These are phyloP conservation scores for Batrachochytrium dendrobatidis DNA, from an alignment of 371 early-diverging fungal species.

Conservation along the genomic window DNA sequence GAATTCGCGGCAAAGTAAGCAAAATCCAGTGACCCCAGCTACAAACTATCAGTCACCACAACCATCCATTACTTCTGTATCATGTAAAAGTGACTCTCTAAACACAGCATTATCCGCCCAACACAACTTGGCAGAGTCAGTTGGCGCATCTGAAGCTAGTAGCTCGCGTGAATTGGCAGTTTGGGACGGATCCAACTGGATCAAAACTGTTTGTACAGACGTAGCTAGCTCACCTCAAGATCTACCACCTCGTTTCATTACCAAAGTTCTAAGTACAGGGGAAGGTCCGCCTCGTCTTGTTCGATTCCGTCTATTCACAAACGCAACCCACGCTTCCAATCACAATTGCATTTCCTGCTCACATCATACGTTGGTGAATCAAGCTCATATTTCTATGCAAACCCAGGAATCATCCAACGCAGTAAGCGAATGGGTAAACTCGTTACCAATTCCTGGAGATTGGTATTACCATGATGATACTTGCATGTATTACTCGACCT, in stretches of 20 bases:
- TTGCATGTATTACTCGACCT: neutral
- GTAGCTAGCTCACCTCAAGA: neutral
- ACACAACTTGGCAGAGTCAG: too few species aligned
- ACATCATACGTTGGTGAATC: too few species aligned
- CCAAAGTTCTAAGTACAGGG: neutral
- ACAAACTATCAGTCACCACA: too few species aligned
- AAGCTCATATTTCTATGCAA: neutral
- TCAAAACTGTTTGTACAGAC: neutral
- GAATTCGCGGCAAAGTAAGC: too few species aligned
- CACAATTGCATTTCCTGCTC: neutral
- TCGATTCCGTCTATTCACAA: neutral
- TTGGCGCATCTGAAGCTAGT: too few species aligned
- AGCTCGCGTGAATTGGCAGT: neutral
- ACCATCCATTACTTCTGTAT: too few species aligned
- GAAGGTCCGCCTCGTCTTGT: neutral
- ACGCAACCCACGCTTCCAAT: too few species aligned
- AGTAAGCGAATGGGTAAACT: neutral
- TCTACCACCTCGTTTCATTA: constrained; percentile 1
- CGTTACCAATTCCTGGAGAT: neutral
- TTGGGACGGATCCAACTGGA: neutral
- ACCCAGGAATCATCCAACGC: neutral
- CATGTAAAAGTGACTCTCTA: too few species aligned
- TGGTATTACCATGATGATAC: neutral
- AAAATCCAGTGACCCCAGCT: too few species aligned
- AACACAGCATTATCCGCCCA: too few species aligned